Conservation (phyloP, 1,139 yeast species). For the Yamadazyma oceani region DNA sequence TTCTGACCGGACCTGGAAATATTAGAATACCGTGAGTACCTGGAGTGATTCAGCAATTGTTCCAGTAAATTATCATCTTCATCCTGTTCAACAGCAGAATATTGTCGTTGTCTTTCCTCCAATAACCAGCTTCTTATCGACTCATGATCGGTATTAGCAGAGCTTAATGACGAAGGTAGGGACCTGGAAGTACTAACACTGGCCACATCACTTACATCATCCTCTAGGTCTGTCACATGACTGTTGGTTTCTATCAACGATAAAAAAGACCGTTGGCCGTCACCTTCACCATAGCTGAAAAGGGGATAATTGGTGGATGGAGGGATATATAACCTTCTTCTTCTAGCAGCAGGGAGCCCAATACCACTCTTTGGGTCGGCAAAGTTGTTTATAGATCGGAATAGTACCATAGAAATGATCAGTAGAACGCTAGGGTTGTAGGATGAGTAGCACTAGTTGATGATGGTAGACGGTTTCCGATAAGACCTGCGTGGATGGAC, state of each 20-base stretch:
- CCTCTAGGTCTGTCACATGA: conserved; percentile 41
- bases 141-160: conserved; percentile 53
- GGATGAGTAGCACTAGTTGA: no score
- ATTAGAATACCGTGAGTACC: conserved; percentile 9
- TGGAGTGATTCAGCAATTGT: conserved; percentile 14
- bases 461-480: no score
- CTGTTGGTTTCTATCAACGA: conserved; percentile 43
- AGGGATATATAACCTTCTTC: conserved; percentile 58
- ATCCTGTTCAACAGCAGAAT: conserved; percentile 25
- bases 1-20: conserved; percentile 6
- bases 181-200: conserved; percentile 58
- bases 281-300: conserved; percentile 60
- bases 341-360: conserved; percentile 38
- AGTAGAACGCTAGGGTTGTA: no score
- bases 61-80: conserved; percentile 30
- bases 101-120: conserved; percentile 66
- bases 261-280: conserved; percentile 66
- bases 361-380: conserved; percentile 42
- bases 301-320: conserved; percentile 70
- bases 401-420: conserved; percentile 36
- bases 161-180: conserved; percentile 61
- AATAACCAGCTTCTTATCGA: conserved; percentile 59
- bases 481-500: no score
- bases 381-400: conserved; percentile 39
- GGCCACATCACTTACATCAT: conserved; percentile 48